Evolutionary conservation across 331 rosid species (phyloP), one percentile per base, ranked within the genome.

Genomic region (Quercus tomentella): DNA sequence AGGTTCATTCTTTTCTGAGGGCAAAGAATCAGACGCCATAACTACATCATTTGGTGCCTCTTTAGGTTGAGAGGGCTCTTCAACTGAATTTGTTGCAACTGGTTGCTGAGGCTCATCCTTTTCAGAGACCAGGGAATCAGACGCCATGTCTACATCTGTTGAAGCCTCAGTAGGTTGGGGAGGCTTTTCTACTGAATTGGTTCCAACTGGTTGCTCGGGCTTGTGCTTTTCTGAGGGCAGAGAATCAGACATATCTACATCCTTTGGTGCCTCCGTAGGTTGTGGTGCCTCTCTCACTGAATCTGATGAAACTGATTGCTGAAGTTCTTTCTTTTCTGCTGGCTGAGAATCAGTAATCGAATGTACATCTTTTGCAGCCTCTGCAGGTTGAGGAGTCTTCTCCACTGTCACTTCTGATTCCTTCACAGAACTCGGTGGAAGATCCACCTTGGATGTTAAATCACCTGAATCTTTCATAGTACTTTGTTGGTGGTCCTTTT

Each of bases 291-390:
- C 88, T 75, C 33, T 83, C 2, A 37, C 82, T 69, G 76, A 54
- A 82, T 77, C 84, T 79, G 88, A 80, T 74, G 77, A 35, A 75
- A 20, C 72, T 68, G 85, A 70, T 55, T 82, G 85, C 81, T 79
- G 87, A 82, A 76, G 73, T 78, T 84, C 92, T 79, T 87, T 86
- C 76, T 80, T 82, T 52, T 83, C 92, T 33, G 89, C 78, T 21
- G 81, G 84, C 79, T 17, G 83, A 41, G 87, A 75, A 76, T 88
- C 90, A 80, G 91, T 77, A 62, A 60, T 83, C 23, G 74, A 77
- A 81, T 56, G 76, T 21, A 73, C 82, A 78, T 86, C 97, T 65
- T 77, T 88, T 68, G 37, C 45, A 60, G 79, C 76, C 72, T 77
- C 83, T 22, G 74, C 71, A 20, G 86, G 73, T 76, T 76, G 84